Evolutionary conservation across 1,284 basidiomycete genomes (phyloP).

Genomic region (Pyrrhoderma noxium): DNA sequence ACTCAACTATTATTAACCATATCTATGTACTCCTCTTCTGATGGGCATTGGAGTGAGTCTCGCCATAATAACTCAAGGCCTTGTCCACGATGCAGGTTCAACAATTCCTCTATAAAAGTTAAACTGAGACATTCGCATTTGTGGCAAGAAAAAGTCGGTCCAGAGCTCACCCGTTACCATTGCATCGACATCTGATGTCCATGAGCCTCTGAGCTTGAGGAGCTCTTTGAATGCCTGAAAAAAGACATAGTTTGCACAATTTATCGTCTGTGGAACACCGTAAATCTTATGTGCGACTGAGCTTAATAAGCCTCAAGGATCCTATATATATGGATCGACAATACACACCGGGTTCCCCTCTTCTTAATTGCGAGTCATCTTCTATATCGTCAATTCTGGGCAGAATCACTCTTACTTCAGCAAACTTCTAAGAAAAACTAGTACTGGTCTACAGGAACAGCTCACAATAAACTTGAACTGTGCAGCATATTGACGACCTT

Average conservation of each 20-base stretch:
- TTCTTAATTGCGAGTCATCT: conserved; percentile 85
- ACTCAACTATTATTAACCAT: conserved; percentile 93
- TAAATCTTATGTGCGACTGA: conserved; percentile 91
- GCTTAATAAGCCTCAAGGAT: not conserved
- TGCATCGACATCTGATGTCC: conserved; percentile 44
- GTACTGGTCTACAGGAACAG: conserved; percentile 16
- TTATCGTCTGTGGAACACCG: conserved; percentile 94
- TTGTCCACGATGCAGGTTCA: conserved; percentile 91
- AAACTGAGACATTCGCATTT: not conserved
- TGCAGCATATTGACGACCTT: conserved; percentile 91
- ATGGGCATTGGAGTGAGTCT: conserved; percentile 87
- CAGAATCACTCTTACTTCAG: no score
- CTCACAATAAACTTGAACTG: conserved; percentile 86
- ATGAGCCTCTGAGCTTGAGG: conserved; percentile 45
- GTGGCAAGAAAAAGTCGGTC: not conserved
- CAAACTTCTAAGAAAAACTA: conserved; percentile 9
- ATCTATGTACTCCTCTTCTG: conserved; percentile 88
- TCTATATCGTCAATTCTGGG: conserved; percentile 94
- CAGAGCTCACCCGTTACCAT: conserved; percentile 55
- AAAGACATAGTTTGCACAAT: conserved; percentile 96
- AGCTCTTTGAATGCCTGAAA: conserved; percentile 83
- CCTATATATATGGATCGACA: not conserved
- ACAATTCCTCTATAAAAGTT: conserved; percentile 59
- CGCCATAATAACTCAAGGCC: conserved; percentile 95
- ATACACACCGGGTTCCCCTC: conserved; percentile 71